These are phyloP conservation scores for Beauveria caledonica DNA, from an alignment of 2,329 filamentous ascomycete species.

Conservation along the genomic window DNA sequence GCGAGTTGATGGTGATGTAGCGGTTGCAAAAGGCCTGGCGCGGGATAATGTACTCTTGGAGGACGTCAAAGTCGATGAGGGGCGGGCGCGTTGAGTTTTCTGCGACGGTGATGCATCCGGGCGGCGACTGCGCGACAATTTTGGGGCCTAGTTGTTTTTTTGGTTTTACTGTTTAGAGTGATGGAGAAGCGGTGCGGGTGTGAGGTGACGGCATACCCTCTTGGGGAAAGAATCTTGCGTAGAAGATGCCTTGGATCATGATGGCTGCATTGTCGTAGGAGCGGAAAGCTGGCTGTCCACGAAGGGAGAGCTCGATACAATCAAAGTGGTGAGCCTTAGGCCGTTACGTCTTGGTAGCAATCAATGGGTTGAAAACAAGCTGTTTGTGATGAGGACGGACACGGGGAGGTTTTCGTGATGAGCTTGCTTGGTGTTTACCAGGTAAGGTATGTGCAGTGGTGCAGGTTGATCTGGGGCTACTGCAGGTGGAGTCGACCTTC, in stretches of 20 bases:
- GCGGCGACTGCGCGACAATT: constrained; percentile 54
- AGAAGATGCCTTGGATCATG: constrained; percentile 66
- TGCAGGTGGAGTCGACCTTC: background rate
- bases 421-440: background rate
- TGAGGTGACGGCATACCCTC: constrained; percentile 38
- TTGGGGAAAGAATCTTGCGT: constrained; percentile 59
- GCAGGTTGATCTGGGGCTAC: background rate
- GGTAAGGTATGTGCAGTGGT: background rate
- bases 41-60: constrained; percentile 90
- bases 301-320: background rate
- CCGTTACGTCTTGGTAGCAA: background rate
- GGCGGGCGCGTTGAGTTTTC: constrained; percentile 36
- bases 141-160: constrained; percentile 41
- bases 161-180: background rate
- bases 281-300: background rate
- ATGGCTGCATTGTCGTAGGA: constrained; percentile 12
- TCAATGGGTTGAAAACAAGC: background rate
- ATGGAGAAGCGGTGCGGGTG: background rate
- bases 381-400: background rate
- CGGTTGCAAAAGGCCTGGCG: constrained; percentile 93
- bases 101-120: constrained; percentile 49
- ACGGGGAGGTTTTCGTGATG: background rate
- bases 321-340: background rate
- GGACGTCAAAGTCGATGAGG: constrained; percentile 75
- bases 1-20: constrained; percentile 70